Conservation (phyloP, 768 basidiomycete genomes). For the Termitomyces sp. region DNA sequence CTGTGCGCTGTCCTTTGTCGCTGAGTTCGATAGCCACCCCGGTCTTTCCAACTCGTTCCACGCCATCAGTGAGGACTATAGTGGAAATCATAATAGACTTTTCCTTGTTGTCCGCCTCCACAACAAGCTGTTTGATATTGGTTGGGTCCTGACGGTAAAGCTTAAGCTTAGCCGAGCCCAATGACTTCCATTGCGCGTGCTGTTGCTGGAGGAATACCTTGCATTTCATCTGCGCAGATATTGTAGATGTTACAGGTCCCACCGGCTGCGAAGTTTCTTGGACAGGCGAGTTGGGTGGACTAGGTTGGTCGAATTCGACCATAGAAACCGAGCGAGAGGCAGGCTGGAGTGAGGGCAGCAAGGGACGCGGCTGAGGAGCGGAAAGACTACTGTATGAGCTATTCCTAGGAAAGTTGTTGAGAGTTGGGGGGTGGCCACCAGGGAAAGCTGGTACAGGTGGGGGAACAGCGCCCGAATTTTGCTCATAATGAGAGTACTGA, state of each 20-base stretch:
- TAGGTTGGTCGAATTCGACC: conserved; percentile 56
- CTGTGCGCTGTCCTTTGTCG: conserved; percentile 86
- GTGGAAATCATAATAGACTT: conserved; percentile 86
- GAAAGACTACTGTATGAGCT: conserved; percentile 33
- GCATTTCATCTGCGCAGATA: conserved; percentile 94
- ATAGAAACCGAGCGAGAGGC: conserved; percentile 47
- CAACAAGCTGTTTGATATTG: conserved; percentile 94
- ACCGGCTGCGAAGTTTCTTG: conserved; percentile 43
- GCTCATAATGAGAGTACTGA: conserved; percentile 42
- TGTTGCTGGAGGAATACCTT: conserved; percentile 95
- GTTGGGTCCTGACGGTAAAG: conserved; percentile 82
- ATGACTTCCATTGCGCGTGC: conserved; percentile 96
- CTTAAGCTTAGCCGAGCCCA: conserved; percentile 83
- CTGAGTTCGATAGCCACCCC: conserved; percentile 96
- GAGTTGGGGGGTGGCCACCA: conserved; percentile 28
- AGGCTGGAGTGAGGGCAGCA: conserved; percentile 60
- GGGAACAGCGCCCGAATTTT: conserved; percentile 15
- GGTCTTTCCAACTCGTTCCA: conserved; percentile 97
- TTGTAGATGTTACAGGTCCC: conserved; percentile 69
- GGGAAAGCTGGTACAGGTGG: conserved; percentile 40
- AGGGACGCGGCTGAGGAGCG: conserved; percentile 40
- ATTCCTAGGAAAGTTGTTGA: conserved; percentile 26
- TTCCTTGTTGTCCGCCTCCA: conserved; percentile 75
- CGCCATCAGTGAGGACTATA: conserved; percentile 92
- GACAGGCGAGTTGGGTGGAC: conserved; percentile 81